Base-by-base conservation (phyloP, 805 yeast genomes). In the Hanseniaspora valbyensis region DNA sequence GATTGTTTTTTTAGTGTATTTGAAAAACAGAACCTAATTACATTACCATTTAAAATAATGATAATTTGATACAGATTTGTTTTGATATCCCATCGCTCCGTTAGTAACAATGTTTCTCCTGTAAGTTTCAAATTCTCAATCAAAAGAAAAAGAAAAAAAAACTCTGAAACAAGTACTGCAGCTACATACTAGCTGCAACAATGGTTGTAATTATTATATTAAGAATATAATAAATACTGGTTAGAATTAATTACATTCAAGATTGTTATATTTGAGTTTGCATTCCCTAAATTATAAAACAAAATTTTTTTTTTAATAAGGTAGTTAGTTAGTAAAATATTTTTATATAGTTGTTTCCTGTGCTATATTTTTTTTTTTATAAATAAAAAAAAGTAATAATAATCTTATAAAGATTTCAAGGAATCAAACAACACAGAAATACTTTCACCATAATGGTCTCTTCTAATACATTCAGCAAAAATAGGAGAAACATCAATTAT, bases 401-500 rank as follows among this genome's bases (percentile, higher is more conserved):
- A 29, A n/a, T 54, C 59, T 38, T 46, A 66, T 49, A 65, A 56
- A 37, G 67, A 76, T 43, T 89, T 83, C 56, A 88, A 73, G 44
- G 94, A 87, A 66, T 89, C 95, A 65, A 90, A 89, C 59, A 89
- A 70, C 19, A 89, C 95, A 37, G 95, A 85, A 55, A 90, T 89
- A 59, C 94, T 83, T 71, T 90, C 97, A 65, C 98, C 99, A 60
- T 90, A 89, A 66, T 92, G 99, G 64, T 92, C 96, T 71, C 99
- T 83, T 70, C 99, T 81, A 54, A 92, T 90, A 68, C 97, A 92
- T 71, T 92, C 99, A 32, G 97, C 97, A 62, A 92, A 84, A 49
- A 92, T 88, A 18, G 95, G 83, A 54, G 96, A 83, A 44, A 92
- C 94, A 62, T 92, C 98, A 59, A 92, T 88, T 44, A 87, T 83